These are phyloP conservation scores for Exophiala xenobiotica DNA, from an alignment of 2,329 filamentous ascomycete genomes.

Conservation along the genomic window DNA sequence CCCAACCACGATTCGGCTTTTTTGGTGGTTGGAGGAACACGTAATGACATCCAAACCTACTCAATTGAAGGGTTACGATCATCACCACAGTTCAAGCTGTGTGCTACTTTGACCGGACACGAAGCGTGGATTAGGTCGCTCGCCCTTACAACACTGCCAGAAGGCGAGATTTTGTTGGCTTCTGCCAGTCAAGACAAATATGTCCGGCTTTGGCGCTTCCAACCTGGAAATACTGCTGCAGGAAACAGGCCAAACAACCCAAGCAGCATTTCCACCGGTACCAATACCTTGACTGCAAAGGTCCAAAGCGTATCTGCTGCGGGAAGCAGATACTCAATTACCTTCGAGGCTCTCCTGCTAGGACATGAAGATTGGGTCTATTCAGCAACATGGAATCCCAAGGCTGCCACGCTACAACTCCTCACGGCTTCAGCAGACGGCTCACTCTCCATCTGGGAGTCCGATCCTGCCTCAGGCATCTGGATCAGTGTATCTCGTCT, in stretches of 20 bases:
- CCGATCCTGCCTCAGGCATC: conserved; percentile 78
- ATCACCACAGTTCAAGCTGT: conserved; percentile 61
- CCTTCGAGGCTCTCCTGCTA: conserved; percentile 88
- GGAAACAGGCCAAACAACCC: conserved; percentile 30
- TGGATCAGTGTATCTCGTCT: conserved; percentile 85
- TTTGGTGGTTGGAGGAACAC: conserved; percentile 83
- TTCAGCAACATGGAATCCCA: conserved; percentile 71
- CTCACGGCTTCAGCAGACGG: conserved; percentile 94
- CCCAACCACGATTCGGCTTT: conserved; percentile 53
- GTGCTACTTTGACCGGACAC: conserved; percentile 79
- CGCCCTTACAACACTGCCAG: conserved; percentile 67
- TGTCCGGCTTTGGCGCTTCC: conserved; percentile 86
- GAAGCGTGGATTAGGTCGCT: conserved; percentile 93
- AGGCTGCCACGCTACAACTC: conserved; percentile 62
- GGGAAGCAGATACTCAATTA: conserved; percentile 69
- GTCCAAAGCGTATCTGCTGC: conserved; percentile 70
- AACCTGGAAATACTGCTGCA: conserved; percentile 55
- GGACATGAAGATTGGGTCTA: conserved; percentile 99
- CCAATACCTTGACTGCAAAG: conserved; percentile 77
- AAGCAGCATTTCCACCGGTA: conserved; percentile 55
- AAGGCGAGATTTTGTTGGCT: conserved; percentile 74
- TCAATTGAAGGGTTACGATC: conserved; percentile 51
- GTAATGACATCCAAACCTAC: conserved; percentile 77
- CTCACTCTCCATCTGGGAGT: conserved; percentile 88
- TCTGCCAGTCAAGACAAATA: conserved; percentile 98